Conservation (phyloP, 73 alveolate species). For the Tetrahymena elliotti region DNA sequence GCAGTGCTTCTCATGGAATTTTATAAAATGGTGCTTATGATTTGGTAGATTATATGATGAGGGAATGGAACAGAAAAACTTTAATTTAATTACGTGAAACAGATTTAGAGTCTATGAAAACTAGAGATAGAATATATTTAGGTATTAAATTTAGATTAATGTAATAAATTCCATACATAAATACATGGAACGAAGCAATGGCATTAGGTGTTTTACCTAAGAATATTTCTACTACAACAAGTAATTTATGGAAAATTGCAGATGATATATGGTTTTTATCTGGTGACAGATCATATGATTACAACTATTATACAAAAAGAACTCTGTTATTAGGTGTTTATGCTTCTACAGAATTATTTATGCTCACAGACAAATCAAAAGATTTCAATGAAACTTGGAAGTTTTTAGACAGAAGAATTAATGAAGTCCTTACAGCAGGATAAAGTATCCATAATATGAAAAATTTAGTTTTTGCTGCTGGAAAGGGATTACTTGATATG, state of each 20-base stretch:
- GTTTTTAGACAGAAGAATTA: constrained; percentile 49
- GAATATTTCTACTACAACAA: constrained; percentile 34
- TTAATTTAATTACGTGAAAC: constrained; percentile 10
- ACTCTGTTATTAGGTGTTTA: constrained; percentile 50
- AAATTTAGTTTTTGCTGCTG: not conserved
- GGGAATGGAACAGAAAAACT: constrained; percentile 33
- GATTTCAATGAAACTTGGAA: constrained; percentile 55
- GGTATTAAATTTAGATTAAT: constrained; percentile 42
- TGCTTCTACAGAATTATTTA: constrained; percentile 62
- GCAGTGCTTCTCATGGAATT: constrained; percentile 1
- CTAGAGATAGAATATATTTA: not conserved
- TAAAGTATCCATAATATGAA: not conserved
- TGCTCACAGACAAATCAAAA: constrained; percentile 55
- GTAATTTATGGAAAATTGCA: constrained; percentile 26
- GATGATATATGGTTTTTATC: constrained; percentile 68
- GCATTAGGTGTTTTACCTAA: constrained; percentile 52
- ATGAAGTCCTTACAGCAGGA: constrained; percentile 5
- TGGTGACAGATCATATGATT: constrained; percentile 61
- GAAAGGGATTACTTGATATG: constrained; percentile 28
- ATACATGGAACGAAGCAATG: constrained; percentile 72
- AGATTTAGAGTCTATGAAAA: constrained; percentile 11
- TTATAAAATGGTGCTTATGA: constrained; percentile 14
- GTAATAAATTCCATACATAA: constrained; percentile 43
- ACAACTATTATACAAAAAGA: constrained; percentile 63
- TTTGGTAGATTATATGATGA: constrained; percentile 17